Evolutionary conservation across 768 basidiomycete genomes (phyloP), one percentile per base, ranked within the genome.

Genomic region (Coprinopsis sp.): DNA sequence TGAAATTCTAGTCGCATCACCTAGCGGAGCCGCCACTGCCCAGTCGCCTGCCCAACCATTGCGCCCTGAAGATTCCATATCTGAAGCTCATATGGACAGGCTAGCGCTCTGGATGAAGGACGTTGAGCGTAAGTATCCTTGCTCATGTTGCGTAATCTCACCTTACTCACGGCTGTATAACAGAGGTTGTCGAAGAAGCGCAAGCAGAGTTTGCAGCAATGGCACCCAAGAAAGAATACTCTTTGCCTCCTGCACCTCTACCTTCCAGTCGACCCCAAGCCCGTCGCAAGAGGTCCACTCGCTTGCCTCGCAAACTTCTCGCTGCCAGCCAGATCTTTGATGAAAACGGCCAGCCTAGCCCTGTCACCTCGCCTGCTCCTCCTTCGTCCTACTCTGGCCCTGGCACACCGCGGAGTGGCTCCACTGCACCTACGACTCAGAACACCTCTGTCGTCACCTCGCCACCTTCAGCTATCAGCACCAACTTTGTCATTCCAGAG

Each of bases 21-120:
- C 44, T 8, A 23, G 16, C 28, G 8, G 23, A 12, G n/a, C 38
- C 12, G 29, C 28, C 24, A 14, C 44, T 22, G 21, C 22, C 13
- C 6, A n/a, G 10, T 12, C 46, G 73, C 76, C 66, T 21, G 71
- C 75, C 38, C 77, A 79, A 3, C 73, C 76, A 13, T 65, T 79
- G 44, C 76, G 81, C 29, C 71, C 70, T 54, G 77, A 79, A 49
- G 73, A 68, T 31, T 54, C 77, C 16, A 78, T 72, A 23, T 75
- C 71, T 22, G 84, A 83, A 51, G 73, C 71, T 29, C 65, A 69
- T 39, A 64, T 59, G 49, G 87, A 91, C 54, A 72, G 88, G 42
- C 82, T 91, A 84, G 75, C 80, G 1, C 67, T 84, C 43, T 91
- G 90, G 90, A 84, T 89, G 65, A 77, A 77, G 54, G 87, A 81